A percentile compares a stretch with the other conserved stretches of the same genome.
Conservation (phyloP, 441 rosid species). For the Erodium chrysanthum region DNA sequence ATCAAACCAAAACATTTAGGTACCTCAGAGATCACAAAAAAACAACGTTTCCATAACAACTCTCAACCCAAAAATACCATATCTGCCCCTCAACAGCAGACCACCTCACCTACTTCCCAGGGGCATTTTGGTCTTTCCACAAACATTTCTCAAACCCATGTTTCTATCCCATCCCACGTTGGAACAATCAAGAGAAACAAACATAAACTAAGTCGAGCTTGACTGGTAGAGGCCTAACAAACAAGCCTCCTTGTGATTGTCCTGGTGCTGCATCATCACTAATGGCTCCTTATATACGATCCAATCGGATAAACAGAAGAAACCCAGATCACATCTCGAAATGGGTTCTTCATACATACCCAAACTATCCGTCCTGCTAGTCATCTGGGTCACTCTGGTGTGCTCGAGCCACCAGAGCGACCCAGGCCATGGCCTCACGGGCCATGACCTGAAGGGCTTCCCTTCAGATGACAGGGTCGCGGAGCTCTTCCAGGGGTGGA, state of each 20-base stretch:
- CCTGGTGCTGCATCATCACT: neutral
- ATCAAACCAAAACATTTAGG: slow-evolving; percentile 19
- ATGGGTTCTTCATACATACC: slow-evolving; percentile 25
- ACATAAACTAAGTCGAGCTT: neutral
- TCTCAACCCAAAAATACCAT: neutral
- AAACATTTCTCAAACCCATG: neutral
- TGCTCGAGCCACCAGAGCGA: slow-evolving; percentile 28
- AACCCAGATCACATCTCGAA: slow-evolving; percentile 4
- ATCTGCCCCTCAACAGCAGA: neutral
- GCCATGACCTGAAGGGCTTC: slow-evolving; percentile 24
- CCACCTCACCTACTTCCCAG: neutral
- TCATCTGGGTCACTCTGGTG: slow-evolving; percentile 23
- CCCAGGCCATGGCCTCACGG: slow-evolving; percentile 33
- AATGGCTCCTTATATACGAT: slow-evolving; percentile 16
- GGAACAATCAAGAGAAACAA: neutral
- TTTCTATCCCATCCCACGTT: neutral
- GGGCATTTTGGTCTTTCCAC: neutral
- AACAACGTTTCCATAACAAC: neutral
- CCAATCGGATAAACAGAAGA: slow-evolving; percentile 8
- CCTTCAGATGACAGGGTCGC: slow-evolving; percentile 34
- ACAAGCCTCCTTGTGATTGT: neutral
- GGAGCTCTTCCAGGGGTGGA: slow-evolving; percentile 45
- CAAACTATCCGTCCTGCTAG: slow-evolving; percentile 19
- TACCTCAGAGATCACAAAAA: neutral
- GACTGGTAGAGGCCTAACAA: neutral